A percentile compares a stretch with the other conserved stretches of the same genome.
These are phyloP conservation scores for Xylariaceae sp. DNA, from an alignment of 2,329 filamentous ascomycete genomes.

Conservation along the genomic window DNA sequence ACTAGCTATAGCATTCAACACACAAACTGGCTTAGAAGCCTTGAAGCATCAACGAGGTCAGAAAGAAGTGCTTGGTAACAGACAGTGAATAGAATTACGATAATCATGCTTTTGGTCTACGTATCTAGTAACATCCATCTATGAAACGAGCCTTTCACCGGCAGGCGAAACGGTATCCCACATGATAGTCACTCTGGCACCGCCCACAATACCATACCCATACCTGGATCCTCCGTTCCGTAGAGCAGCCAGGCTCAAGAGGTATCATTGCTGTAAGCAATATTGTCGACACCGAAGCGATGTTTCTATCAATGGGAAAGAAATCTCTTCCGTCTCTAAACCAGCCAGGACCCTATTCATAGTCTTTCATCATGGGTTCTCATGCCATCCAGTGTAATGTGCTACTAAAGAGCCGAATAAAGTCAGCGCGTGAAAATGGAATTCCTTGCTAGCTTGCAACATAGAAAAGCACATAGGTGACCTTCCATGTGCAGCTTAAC, in stretches of 20 bases:
- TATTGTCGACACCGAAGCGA: not conserved
- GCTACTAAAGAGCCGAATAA: not conserved
- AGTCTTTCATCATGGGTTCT: not conserved
- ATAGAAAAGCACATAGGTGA: not conserved
- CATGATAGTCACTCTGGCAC: not conserved
- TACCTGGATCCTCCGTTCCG: not conserved
- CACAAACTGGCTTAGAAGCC: too few relatives aligned
- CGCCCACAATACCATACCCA: not conserved
- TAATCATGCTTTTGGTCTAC: not conserved
- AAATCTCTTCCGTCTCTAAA: conserved; percentile 5
- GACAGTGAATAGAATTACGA: not conserved
- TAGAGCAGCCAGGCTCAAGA: not conserved
- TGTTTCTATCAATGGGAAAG: not conserved
- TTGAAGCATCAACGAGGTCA: too few relatives aligned
- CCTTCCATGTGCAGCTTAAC: not conserved
- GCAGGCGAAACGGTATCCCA: not conserved
- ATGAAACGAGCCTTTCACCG: not conserved
- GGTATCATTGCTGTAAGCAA: conserved; percentile 6
- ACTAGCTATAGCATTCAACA: too few relatives aligned
- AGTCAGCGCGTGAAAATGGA: not conserved
- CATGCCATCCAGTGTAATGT: not conserved
- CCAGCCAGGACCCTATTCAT: not conserved
- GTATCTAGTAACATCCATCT: not conserved
- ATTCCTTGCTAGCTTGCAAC: not conserved
- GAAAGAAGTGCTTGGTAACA: too few relatives aligned